A percentile compares a stretch with the other conserved stretches of the same genome.
Evolutionary conservation across 805 yeast species (phyloP).

Genomic region (Lachancea dasiensis): DNA sequence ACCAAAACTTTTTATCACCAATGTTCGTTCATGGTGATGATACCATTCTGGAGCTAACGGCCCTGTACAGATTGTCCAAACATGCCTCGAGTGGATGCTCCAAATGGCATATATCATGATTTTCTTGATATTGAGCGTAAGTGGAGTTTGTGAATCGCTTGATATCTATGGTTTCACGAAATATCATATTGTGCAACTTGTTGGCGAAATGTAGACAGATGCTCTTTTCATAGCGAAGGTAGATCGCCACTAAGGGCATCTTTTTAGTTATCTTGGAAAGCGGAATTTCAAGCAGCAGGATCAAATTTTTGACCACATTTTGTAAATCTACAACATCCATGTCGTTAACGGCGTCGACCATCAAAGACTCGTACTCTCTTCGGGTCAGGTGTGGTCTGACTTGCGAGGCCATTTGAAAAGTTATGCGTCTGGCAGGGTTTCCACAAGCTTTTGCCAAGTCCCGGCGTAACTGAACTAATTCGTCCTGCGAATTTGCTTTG

Average conservation of each 20-base stretch:
- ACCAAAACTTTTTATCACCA: slow-evolving; percentile 1
- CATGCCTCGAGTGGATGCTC: slow-evolving; percentile 25
- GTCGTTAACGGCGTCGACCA: slow-evolving; percentile 27
- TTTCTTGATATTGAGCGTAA: slow-evolving; percentile 16
- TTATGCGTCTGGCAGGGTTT: slow-evolving; percentile 17
- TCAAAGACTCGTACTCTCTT: slow-evolving; percentile 17
- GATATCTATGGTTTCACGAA: slow-evolving; percentile 26
- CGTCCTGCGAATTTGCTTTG: slow-evolving; percentile 5
- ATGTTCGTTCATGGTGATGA: slow-evolving; percentile 3
- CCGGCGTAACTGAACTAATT: slow-evolving; percentile 6
- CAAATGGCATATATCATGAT: slow-evolving; percentile 17
- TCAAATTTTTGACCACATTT: slow-evolving; percentile 32
- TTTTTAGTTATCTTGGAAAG: slow-evolving; percentile 23
- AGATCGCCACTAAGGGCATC: slow-evolving; percentile 25
- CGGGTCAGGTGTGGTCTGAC: slow-evolving; percentile 25
- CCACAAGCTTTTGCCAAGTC: slow-evolving; percentile 20
- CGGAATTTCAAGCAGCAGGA: slow-evolving; percentile 31
- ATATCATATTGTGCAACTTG: slow-evolving; percentile 29
- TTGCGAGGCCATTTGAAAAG: slow-evolving; percentile 18
- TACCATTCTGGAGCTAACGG: slow-evolving; percentile 16
- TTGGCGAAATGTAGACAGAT: slow-evolving; percentile 30
- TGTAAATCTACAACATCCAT: slow-evolving; percentile 30
- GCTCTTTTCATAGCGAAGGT: slow-evolving; percentile 26
- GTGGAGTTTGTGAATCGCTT: slow-evolving; percentile 20
- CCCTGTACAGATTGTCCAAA: slow-evolving; percentile 28